Conservation (phyloP, 164 flowering plant genomes). For the Cinnamomum micranthum region DNA sequence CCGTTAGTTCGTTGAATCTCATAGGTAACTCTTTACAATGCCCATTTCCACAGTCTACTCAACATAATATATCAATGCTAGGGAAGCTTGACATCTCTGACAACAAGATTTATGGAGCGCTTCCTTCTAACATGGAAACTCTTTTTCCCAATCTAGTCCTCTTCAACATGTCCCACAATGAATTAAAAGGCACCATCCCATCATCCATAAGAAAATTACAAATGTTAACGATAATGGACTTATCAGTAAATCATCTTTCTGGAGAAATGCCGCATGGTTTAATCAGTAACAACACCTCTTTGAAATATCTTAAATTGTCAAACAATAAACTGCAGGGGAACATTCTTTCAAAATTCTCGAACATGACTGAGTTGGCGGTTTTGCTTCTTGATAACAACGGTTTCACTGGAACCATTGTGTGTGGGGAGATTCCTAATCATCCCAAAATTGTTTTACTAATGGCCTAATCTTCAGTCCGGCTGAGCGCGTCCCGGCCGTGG, state of each 20-base stretch:
- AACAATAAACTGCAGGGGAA: not conserved
- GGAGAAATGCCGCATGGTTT: not conserved
- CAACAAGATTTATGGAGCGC: not conserved
- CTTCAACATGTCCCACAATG: constrained; percentile 3
- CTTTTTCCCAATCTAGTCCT: not conserved
- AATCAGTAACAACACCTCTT: not conserved
- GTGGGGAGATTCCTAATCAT: too few relatives aligned
- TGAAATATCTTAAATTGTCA: not conserved
- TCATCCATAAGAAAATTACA: not conserved
- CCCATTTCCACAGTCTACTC: not conserved
- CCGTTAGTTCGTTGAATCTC: not conserved
- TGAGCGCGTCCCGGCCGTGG: too few relatives aligned
- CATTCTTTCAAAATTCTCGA: not conserved
- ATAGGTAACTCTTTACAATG: not conserved
- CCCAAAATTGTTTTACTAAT: too few relatives aligned
- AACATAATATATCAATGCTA: not conserved
- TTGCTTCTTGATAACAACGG: not conserved
- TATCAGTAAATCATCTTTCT: not conserved
- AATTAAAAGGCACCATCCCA: not conserved
- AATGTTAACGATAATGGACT: not conserved
- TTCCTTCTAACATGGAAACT: not conserved
- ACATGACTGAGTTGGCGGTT: not conserved
- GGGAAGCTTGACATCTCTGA: not conserved
- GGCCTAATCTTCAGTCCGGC: too few relatives aligned
- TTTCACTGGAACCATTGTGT: not conserved